phyloP scores from a whole-genome alignment of 371 early-diverging fungal species.

The Mucor velutinosus region DNA sequence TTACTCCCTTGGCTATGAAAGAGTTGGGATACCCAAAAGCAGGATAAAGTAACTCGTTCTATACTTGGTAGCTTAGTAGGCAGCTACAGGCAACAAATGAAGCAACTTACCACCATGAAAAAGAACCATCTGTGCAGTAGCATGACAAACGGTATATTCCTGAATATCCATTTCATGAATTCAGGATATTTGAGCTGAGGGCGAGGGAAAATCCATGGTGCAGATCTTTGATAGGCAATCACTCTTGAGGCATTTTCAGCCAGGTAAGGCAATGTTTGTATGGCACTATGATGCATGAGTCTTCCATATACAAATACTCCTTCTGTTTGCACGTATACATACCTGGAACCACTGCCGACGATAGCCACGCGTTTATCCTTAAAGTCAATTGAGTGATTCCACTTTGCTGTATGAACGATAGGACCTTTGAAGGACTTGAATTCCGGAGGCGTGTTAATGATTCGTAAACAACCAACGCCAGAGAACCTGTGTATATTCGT shows the following conservation, averaged over 20 bases:
- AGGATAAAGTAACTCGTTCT: neutral
- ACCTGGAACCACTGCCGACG: slow-evolving; percentile 61
- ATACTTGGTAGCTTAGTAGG: neutral
- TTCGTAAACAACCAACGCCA: slow-evolving; percentile 50
- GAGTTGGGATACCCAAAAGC: slow-evolving; percentile 9
- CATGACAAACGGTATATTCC: slow-evolving; percentile 37
- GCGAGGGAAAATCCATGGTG: slow-evolving; percentile 39
- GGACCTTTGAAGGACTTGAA: slow-evolving; percentile 50
- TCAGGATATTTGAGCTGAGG: slow-evolving; percentile 19
- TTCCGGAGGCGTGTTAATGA: slow-evolving; percentile 54
- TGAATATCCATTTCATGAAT: slow-evolving; percentile 37
- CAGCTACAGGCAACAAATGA: too few relatives aligned
- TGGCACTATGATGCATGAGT: slow-evolving; percentile 27
- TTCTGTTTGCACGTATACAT: neutral
- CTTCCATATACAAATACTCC: neutral
- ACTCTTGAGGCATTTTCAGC: slow-evolving; percentile 39
- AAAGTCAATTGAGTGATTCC: slow-evolving; percentile 50
- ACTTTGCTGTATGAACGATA: slow-evolving; percentile 52
- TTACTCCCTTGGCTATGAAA: neutral
- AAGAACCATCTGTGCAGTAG: slow-evolving; percentile 22
- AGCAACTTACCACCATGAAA: neutral
- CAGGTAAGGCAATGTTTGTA: slow-evolving; percentile 50
- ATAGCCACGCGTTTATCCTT: slow-evolving; percentile 55
- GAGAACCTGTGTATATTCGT: neutral
- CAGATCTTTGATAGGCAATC: slow-evolving; percentile 52